Evolutionary conservation across 768 basidiomycete genomes (phyloP).

Genomic region (Suillus decipiens): DNA sequence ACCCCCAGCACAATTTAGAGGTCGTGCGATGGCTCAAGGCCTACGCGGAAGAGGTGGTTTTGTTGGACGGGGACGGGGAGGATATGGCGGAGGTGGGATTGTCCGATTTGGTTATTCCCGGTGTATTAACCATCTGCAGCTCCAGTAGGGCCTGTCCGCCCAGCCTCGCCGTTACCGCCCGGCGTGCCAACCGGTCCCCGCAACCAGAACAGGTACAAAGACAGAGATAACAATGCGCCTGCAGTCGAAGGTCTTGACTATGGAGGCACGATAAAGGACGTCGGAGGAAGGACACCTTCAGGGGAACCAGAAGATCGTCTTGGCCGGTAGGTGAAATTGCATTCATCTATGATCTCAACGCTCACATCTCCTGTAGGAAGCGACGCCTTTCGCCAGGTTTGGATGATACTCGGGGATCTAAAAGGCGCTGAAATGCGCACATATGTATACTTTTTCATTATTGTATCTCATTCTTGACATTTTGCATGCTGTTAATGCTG

Average conservation of each 20-base stretch:
- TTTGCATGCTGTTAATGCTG: conserved; percentile 2
- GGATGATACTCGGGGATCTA: conserved; percentile 68
- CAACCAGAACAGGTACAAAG: conserved; percentile 90
- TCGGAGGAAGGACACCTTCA: conserved; percentile 52
- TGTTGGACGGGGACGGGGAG: conserved; percentile 39
- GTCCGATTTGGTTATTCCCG: neutral
- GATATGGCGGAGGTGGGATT: conserved; percentile 42
- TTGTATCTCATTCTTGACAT: conserved; percentile 26
- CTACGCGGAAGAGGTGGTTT: conserved; percentile 47
- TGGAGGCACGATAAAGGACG: conserved; percentile 58
- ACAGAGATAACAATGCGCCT: conserved; percentile 81
- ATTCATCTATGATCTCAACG: conserved; percentile 4
- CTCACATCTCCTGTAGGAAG: conserved; percentile 48
- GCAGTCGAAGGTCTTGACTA: conserved; percentile 91
- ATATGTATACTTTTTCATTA: conserved; percentile 30
- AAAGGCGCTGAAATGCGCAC: conserved; percentile 58
- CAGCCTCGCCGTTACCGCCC: conserved; percentile 83
- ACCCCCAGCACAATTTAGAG: conserved; percentile 43
- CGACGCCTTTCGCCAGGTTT: conserved; percentile 71
- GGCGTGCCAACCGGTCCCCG: conserved; percentile 87
- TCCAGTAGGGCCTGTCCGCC: conserved; percentile 62
- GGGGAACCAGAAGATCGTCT: conserved; percentile 71
- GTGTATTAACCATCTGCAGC: conserved; percentile 17
- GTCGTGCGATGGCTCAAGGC: conserved; percentile 43
- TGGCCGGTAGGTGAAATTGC: conserved; percentile 45